These are phyloP conservation scores for Kwoniella dendrophila DNA, from an alignment of 768 basidiomycete species.

Conservation along the genomic window DNA sequence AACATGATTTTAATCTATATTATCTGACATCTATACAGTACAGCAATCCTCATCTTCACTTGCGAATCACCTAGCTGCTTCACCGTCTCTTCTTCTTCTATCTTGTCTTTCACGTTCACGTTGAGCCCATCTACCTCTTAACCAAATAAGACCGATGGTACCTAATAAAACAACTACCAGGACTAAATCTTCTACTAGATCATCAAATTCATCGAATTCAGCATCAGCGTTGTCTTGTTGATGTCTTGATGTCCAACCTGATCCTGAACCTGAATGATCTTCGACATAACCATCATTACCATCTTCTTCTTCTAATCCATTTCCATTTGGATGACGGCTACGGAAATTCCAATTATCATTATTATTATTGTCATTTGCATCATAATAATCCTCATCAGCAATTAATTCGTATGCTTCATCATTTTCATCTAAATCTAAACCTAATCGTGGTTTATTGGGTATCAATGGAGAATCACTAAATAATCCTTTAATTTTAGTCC, in stretches of 20 bases:
- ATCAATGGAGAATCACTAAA: slow-evolving; percentile 19
- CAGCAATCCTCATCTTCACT: no score
- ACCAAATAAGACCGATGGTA: slow-evolving; percentile 74
- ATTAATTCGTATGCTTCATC: neutral
- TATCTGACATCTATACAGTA: no score
- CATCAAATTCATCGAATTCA: slow-evolving; percentile 79
- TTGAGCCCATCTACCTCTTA: slow-evolving; percentile 76
- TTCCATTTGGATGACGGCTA: neutral
- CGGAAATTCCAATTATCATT: neutral
- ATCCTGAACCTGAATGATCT: slow-evolving; percentile 7
- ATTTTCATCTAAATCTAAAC: neutral
- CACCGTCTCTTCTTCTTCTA: slow-evolving; percentile 48
- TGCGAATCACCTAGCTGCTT: no score
- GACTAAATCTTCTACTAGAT: slow-evolving; percentile 74
- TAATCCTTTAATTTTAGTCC: slow-evolving; percentile 36
- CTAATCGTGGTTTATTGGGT: neutral
- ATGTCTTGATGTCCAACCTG: slow-evolving; percentile 23
- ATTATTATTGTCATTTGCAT: neutral
- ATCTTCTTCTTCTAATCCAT: slow-evolving; percentile 17
- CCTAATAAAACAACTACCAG: slow-evolving; percentile 71
- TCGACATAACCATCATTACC: slow-evolving; percentile 6
- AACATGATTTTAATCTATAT: no score
- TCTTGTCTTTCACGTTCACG: slow-evolving; percentile 65
- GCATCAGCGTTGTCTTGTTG: slow-evolving; percentile 57
- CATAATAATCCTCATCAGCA: neutral